Percentiles rank a stretch among this genome's conserved stretches.
Conservation (phyloP, 169 alveolate species). For the Eimeria sp. region DNA sequence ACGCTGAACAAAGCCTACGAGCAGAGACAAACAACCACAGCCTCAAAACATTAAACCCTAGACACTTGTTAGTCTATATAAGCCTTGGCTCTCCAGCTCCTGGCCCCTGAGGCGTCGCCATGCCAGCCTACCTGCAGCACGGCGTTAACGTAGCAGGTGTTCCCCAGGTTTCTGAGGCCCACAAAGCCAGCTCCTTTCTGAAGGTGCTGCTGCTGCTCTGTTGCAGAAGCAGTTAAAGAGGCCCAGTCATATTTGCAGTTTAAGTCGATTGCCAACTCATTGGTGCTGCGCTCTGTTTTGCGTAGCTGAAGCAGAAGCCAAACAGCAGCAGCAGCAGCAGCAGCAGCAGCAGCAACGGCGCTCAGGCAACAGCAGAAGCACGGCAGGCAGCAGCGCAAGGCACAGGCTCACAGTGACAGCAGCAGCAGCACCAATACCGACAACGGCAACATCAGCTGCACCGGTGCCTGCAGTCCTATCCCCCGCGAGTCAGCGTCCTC, state of each 20-base stretch:
- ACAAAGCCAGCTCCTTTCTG: conserved; percentile 76
- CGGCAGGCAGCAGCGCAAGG: conserved; percentile 5
- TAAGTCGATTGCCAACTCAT: conserved; percentile 92
- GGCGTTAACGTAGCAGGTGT: conserved; percentile 92
- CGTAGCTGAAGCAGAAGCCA: conserved; percentile 70
- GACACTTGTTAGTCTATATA: neutral
- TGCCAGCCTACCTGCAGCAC: conserved; percentile 88
- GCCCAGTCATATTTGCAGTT: conserved; percentile 91
- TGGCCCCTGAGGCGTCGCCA: neutral
- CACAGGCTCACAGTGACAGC: neutral
- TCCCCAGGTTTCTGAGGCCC: conserved; percentile 90
- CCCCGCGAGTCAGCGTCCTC: neutral
- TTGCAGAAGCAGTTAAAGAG: conserved; percentile 85
- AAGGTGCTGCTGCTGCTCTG: conserved; percentile 75
- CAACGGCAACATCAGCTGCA: neutral
- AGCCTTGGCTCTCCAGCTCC: conserved; percentile 16
- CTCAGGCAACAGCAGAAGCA: conserved; percentile 45
- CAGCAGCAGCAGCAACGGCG: too few species aligned
- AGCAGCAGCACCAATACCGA: neutral
- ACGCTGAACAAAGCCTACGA: conserved; percentile 32
- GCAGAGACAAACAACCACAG: neutral
- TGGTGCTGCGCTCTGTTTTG: conserved; percentile 92
- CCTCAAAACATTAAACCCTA: neutral
- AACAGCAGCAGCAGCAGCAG: conserved; percentile 26
- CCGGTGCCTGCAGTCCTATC: neutral